These are phyloP conservation scores for Herpetomonas tarakana DNA, from an alignment of 208 protist genomes.

Conservation along the genomic window DNA sequence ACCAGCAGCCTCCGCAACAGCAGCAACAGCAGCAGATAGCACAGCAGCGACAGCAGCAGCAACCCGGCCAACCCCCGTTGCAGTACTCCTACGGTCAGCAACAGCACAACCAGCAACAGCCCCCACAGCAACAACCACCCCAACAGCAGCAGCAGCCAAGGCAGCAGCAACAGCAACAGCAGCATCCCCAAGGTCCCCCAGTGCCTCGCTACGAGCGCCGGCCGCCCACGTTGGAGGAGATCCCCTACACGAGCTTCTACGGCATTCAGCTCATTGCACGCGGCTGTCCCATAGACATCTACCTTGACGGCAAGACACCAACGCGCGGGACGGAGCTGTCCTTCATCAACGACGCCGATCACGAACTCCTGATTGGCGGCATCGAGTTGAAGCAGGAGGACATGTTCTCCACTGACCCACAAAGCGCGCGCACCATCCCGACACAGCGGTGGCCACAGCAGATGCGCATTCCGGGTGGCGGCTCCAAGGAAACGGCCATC, in stretches of 20 bases:
- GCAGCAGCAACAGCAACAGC: slow-evolving; percentile 5
- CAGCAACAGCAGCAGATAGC: slow-evolving; percentile 18
- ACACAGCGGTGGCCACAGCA: slow-evolving; percentile 86
- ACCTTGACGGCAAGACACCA: slow-evolving; percentile 76
- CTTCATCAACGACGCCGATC: slow-evolving; percentile 76
- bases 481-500: slow-evolving; percentile 43
- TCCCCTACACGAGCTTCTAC: slow-evolving; percentile 66
- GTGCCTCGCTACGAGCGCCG: slow-evolving; percentile 70
- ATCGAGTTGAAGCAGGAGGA: slow-evolving; percentile 87
- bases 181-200: slow-evolving; percentile 40
- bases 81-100: no score
- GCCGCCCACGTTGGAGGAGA: slow-evolving; percentile 61
- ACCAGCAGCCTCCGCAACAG: slow-evolving; percentile 6
- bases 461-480: slow-evolving; percentile 52
- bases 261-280: slow-evolving; percentile 57
- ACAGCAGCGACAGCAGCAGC: no score
- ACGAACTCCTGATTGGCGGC: slow-evolving; percentile 67
- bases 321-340: slow-evolving; percentile 83
- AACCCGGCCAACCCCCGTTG: no score
- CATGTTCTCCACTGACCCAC: slow-evolving; percentile 63
- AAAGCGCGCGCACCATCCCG: slow-evolving; percentile 68
- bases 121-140: slow-evolving; percentile 5
- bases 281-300: slow-evolving; percentile 83
- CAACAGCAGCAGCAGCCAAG: slow-evolving; percentile 33
- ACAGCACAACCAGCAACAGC: slow-evolving; percentile 22